Base-by-base conservation (phyloP, 495 filamentous ascomycete species). In the Sordaria brevicollis region DNA sequence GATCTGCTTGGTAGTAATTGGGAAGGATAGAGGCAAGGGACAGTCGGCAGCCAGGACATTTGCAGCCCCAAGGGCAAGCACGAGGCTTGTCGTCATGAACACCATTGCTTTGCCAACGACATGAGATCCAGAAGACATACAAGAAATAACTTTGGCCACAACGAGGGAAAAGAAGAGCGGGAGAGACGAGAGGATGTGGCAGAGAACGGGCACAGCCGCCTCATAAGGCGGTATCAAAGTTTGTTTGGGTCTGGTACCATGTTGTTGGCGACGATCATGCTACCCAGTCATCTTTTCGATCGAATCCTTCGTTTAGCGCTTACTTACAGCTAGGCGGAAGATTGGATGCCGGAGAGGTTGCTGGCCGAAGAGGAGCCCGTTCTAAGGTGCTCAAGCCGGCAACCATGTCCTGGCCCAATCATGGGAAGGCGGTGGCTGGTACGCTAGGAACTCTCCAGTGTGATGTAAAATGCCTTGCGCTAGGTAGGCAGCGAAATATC, bases 1-100 rank as follows among this genome's bases (percentile, higher is more conserved):
- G 33, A 75, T 71, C 37, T 68, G 65, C 17, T 69, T 34, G 19
- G 71, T 72, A 21, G 67, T 77, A 3, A 77, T 75, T 35, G 74
- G 75, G 17, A 76, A 33, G 15, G 67, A 65, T 6, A 70, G 35
- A 17, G 69, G 72, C 62, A 29, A 39, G 62, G 66, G 21, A 13
- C 43, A 54, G 10, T 29, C 43, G 43, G 43, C 43, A 9, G 43
- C 43, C 43, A 25, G 43, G 43, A 54, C 43, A 13, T 21, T 54
- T 54, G 43, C 43, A 54, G 43, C 21, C 43, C 43, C 43, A 1
- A 54, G 43, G 43, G 43, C 43, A 54, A 54, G 43, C 43, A 54
- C 21, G 43, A 54, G 43, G 43, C 43, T 54, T 54, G 43, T 11
- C 19, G 43, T 54, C 43, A 54, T 54, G 43, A 54, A 54, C 43